A percentile compares a stretch with the other conserved stretches of the same genome.
Evolutionary conservation across 768 basidiomycete genomes (phyloP).

Genomic region (Daedaleopsis sinensis): DNA sequence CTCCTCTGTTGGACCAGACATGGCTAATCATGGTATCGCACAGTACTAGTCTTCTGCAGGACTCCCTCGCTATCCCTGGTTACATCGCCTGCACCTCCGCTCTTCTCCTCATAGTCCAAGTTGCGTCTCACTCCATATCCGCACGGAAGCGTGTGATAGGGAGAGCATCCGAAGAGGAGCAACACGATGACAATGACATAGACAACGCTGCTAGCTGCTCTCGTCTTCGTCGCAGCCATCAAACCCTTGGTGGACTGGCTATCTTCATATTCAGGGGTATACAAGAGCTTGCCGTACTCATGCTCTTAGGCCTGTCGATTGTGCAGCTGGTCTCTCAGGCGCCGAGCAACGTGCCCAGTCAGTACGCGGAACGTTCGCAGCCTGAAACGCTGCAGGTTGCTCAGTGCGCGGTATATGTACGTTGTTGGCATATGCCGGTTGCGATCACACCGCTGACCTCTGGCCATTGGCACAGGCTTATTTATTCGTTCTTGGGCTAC

Average conservation of each 20-base stretch:
- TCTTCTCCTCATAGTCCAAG: no score
- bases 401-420: conserved; percentile 18
- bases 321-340: conserved; percentile 28
- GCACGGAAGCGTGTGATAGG: no score
- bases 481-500: conserved; percentile 34
- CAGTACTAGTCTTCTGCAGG: no score
- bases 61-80: no score
- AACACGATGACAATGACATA: no score
- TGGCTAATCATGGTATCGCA: no score
- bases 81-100: no score
- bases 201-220: no score
- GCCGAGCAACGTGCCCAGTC: not conserved
- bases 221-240: no score
- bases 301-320: conserved; percentile 38
- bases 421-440: not conserved
- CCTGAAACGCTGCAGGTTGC: conserved; percentile 36
- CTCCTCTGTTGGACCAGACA: no score
- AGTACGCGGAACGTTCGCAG: conserved; percentile 31
- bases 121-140: no score
- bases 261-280: conserved; percentile 38
- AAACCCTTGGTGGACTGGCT: conserved; percentile 31
- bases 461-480: conserved; percentile 32
- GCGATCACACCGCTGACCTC: not conserved
- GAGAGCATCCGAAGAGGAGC: no score
- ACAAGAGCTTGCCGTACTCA: conserved; percentile 32